A percentile compares a stretch with the other conserved stretches of the same genome.
phyloP scores from a whole-genome alignment of 2,329 filamentous ascomycete genomes.

The Xylogone sp. region DNA sequence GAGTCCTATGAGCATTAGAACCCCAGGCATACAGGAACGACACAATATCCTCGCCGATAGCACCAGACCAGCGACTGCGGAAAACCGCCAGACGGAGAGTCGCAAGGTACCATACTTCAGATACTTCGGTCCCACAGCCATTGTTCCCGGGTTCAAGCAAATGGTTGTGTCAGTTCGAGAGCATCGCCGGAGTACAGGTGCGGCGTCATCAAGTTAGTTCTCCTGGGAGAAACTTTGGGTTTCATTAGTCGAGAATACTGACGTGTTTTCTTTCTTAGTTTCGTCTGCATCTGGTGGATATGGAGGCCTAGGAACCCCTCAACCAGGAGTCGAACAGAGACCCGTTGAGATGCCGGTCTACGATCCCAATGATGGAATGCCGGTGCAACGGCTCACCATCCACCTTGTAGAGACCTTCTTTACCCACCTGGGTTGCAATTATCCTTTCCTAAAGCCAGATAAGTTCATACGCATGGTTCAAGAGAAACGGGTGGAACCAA shows the following conservation, averaged over 20 bases:
- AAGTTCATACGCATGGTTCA: slow-evolving; percentile 72
- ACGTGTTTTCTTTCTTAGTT: slow-evolving; percentile 12
- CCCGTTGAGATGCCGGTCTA: slow-evolving; percentile 62
- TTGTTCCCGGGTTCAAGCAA: slow-evolving; percentile 88
- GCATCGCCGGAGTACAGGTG: slow-evolving; percentile 52
- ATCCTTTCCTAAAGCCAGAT: slow-evolving; percentile 72
- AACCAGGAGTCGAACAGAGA: slow-evolving; percentile 17
- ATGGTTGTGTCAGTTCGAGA: slow-evolving; percentile 79
- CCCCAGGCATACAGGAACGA: neutral
- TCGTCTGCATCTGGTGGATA: slow-evolving; percentile 21
- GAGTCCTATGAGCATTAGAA: slow-evolving; percentile 28
- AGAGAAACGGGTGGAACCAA: slow-evolving; percentile 78
- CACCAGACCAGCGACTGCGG: slow-evolving; percentile 10
- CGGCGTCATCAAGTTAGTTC: slow-evolving; percentile 18
- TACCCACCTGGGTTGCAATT: slow-evolving; percentile 76
- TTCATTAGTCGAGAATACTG: neutral
- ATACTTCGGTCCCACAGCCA: slow-evolving; percentile 87
- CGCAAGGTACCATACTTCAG: slow-evolving; percentile 82
- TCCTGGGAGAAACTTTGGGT: neutral
- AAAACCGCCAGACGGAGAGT: slow-evolving; percentile 46
- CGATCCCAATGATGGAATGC: slow-evolving; percentile 65
- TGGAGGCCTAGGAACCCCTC: slow-evolving; percentile 14
- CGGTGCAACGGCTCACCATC: slow-evolving; percentile 71
- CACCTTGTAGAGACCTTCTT: slow-evolving; percentile 81
- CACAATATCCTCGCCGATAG: neutral